phyloP scores from a whole-genome alignment of 164 flowering plant species.

The Aristolochia contorta region DNA sequence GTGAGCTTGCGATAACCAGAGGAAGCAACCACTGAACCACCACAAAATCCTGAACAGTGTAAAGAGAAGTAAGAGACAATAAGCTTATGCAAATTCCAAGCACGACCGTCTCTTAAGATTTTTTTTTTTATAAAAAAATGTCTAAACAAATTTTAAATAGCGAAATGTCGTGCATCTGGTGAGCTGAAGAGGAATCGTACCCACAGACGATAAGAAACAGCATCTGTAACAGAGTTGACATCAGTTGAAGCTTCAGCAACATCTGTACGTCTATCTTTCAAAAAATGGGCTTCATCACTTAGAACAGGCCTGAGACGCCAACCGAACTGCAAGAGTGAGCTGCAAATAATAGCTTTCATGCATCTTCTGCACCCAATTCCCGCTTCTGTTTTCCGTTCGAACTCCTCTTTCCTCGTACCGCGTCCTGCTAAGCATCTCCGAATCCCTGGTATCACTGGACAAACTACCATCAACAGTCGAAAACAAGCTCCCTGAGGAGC shows the following conservation, averaged over 20 bases:
- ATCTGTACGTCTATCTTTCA: constrained; percentile 20
- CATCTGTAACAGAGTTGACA: constrained; percentile 39
- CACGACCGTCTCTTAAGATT: no score
- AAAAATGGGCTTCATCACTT: constrained; percentile 26
- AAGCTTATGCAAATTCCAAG: no score
- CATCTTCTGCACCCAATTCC: constrained; percentile 31
- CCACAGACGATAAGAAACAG: constrained; percentile 82
- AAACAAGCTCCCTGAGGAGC: constrained; percentile 64
- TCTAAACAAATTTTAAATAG: no score
- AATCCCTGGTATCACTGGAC: constrained; percentile 22
- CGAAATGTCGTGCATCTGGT: background rate
- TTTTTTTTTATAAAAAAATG: no score
- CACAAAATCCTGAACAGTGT: no score
- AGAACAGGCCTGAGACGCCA: constrained; percentile 46
- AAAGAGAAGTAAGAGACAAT: no score
- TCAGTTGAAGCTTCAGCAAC: constrained; percentile 20
- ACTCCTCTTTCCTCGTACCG: background rate
- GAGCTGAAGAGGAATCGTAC: constrained; percentile 20
- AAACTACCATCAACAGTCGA: constrained; percentile 47
- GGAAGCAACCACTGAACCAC: background rate
- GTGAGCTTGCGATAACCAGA: background rate
- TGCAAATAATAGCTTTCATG: constrained; percentile 69
- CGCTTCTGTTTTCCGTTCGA: constrained; percentile 17
- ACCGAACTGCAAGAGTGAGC: constrained; percentile 51
- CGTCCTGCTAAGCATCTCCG: constrained; percentile 1